Base-by-base conservation (phyloP, 805 yeast genomes). In the Jamesozyma lodderae region DNA sequence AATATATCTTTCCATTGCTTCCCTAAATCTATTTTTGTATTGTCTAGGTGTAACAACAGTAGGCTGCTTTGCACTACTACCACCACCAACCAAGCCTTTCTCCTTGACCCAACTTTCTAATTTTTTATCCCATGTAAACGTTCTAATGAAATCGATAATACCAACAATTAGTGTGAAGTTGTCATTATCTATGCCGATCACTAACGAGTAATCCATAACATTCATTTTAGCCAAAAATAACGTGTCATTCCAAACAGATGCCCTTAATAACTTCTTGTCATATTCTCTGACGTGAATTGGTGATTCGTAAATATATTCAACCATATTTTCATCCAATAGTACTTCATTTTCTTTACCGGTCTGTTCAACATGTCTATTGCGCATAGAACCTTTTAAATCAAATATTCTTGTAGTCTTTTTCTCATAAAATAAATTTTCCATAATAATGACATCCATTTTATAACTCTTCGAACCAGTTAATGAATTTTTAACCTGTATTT, bases 101-200 rank as follows among this genome's bases (percentile, higher is more conserved):
- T 94, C 98, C 57, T 92, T 92, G 26, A 92, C 98, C 98, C 98
- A 92, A 57, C 94, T 87, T 58, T 92, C 99, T 20, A 92, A 75
- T 60, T 88, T 92, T 61, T 92, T 92, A 53, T 92, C 99, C 99
- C 99, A 92, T 0, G 99, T 92, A 52, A 90, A 92, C 0, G 98
- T 87, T 42, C 99, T 64, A 31, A 92, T 78, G 68, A 94, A 92
- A 59, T 92, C 82, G 43, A 92, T 88, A 29, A 92, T 88, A 3
- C 99, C 99, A 11, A 88, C 95, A 15, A 87, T 86, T 26, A 92
- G 67, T 38, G 79, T 79, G 36, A 72, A 71, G 44, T 73, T 73
- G 17, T 74, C 71, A 35, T 62, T 66, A 55, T 92, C 95, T 29
- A 92, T 84, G 0, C 97, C 99, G 42, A 92, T 80, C 8, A 92